Base-by-base conservation (phyloP, 2,329 filamentous ascomycete species). In the Penicillium freii region DNA sequence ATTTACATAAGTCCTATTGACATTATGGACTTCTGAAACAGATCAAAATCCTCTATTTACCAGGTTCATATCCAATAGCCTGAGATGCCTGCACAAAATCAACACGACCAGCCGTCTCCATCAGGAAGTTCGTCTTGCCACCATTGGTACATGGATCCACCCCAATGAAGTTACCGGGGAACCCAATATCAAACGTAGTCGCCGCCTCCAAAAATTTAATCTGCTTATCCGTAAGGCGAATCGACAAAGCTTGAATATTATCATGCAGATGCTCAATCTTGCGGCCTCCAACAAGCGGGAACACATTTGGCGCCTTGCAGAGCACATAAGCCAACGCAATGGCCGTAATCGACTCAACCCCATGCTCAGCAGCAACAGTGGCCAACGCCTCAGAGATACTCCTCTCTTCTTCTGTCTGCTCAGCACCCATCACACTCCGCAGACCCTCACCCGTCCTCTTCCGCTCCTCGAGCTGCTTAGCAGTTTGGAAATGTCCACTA, bases 291-390 rank as follows among this genome's bases (percentile, higher is more conserved):
- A 91, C 79, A 46, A 92, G 85, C 1, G 89, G 89, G 70, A 90
- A 90, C 15, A 91, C 86, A 64, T 90, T 85, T 0, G 88, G 83
- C 1, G 86, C 78, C 75, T 92, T 91, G 64, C 85, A 82, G 80
- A 90, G 82, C 27, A 92, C 85, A 69, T 92, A 92, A 1, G 89
- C 88, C 29, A 92, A 73, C 4, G 89, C 88, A 43, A 90, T 75
- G 39, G 82, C 82, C 6, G 85, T 87, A 51, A 90, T 79, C 4
- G 72, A 75, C 33, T 81, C 77, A 3, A 81, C 75, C 2, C 82
- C 81, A 65, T 87, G 83, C 57, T 81, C 77, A 15, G 80, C 78
- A 0, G 84, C 85, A 17, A 89, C 80, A 63, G 84, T 79, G 27
- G 82, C 85, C 0, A 91, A 78, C 0, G 83, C 84, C 29, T 77